A percentile compares a stretch with the other conserved stretches of the same genome.
Conservation (phyloP, 1,139 yeast species). For the Geotrichum restrictum region DNA sequence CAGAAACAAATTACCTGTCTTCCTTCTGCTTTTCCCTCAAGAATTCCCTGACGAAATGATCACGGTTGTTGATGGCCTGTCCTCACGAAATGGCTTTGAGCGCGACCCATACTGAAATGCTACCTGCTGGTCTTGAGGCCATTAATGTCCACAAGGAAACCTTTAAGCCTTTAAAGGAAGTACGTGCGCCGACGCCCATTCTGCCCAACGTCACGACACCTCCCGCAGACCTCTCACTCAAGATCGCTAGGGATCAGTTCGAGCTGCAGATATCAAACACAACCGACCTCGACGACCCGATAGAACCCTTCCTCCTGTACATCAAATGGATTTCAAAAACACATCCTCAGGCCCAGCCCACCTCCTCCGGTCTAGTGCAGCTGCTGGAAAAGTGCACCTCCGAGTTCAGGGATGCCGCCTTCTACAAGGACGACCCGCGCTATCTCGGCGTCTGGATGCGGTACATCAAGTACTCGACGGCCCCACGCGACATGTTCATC, state of each 20-base stretch:
- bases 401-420: conserved; percentile 57
- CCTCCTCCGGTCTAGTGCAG: conserved; percentile 34
- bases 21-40: not conserved
- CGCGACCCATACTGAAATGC: conserved; percentile 6
- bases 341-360: conserved; percentile 58
- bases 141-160: conserved; percentile 78
- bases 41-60: not conserved
- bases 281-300: conserved; percentile 74
- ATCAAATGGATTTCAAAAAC: conserved; percentile 65
- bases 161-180: conserved; percentile 49
- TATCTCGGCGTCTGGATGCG: conserved; percentile 78
- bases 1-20: not conserved
- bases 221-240: not conserved
- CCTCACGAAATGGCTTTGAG: conserved; percentile 2
- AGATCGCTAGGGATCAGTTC: conserved; percentile 1
- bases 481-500: conserved; percentile 67
- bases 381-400: conserved; percentile 71
- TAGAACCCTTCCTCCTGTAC: conserved; percentile 67
- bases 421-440: conserved; percentile 77
- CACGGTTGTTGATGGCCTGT: not conserved
- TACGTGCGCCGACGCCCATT: not conserved
- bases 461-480: conserved; percentile 63
- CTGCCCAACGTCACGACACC: not conserved
- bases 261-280: conserved; percentile 31
- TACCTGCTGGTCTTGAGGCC: conserved; percentile 24